Conservation (phyloP, 192 early-diverging fungal genomes). For the Endogone sp. region DNA sequence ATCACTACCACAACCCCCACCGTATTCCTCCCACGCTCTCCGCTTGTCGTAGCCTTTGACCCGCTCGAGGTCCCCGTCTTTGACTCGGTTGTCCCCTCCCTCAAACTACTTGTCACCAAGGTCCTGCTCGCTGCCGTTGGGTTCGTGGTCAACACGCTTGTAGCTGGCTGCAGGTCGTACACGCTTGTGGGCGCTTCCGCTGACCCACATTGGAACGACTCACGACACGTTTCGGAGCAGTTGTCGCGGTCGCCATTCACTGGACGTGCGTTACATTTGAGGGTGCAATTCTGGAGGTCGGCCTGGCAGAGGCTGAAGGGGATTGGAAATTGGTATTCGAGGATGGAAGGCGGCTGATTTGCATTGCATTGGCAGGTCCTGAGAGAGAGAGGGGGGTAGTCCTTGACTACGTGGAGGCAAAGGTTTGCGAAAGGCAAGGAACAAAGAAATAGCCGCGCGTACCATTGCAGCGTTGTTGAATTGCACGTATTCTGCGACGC, state of each 20-base stretch:
- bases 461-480: neutral
- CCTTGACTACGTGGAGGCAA: no score
- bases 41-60: no score
- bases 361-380: neutral
- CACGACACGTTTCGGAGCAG: neutral
- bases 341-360: neutral
- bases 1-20: neutral
- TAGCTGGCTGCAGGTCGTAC: neutral
- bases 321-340: neutral
- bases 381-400: neutral
- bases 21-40: neutral
- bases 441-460: neutral
- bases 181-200: neutral
- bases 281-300: neutral
- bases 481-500: neutral
- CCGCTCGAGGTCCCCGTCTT: no score
- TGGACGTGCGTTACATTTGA: neutral
- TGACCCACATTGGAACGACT: neutral
- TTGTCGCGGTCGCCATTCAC: neutral
- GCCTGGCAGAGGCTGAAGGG: neutral
- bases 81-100: neutral
- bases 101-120: neutral
- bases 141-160: neutral
- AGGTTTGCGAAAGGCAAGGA: neutral
- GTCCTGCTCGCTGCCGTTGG: neutral